Evolutionary conservation across 2,329 filamentous ascomycete species (phyloP).

Genomic region (Sordariomycetes sp.): DNA sequence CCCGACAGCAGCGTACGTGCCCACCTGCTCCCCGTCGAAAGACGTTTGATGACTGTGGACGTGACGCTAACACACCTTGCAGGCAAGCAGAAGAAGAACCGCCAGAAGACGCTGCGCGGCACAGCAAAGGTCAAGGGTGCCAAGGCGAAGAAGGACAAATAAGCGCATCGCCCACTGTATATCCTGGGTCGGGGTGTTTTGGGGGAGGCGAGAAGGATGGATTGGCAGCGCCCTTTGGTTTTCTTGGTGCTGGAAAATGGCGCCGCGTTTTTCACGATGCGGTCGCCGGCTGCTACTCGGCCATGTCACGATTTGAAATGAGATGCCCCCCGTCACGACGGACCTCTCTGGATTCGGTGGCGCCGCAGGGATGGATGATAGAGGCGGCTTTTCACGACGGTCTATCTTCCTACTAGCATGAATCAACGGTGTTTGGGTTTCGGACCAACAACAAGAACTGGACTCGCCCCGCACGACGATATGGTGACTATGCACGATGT

Average conservation of each 20-base stretch:
- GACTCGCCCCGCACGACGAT: too few species aligned
- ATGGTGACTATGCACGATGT: too few species aligned
- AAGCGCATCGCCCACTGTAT: conserved; percentile 34
- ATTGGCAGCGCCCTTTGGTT: too few species aligned
- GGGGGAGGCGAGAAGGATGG: conserved; percentile 2
- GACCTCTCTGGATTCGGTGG: conserved; percentile 5
- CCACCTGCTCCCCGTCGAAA: not conserved
- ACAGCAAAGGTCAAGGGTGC: conserved; percentile 97
- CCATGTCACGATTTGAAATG: too few species aligned
- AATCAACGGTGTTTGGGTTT: conserved; percentile 33
- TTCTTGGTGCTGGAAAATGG: conserved; percentile 1
- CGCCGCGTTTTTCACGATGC: not conserved
- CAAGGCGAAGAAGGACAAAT: conserved; percentile 90
- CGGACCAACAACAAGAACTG: too few species aligned
- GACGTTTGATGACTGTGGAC: not conserved
- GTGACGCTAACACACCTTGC: conserved; percentile 11
- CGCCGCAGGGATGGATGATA: conserved; percentile 1
- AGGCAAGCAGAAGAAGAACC: conserved; percentile 99
- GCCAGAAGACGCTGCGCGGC: conserved; percentile 95
- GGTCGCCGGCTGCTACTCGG: not conserved
- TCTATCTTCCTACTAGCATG: conserved; percentile 25
- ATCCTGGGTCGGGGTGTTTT: conserved; percentile 1
- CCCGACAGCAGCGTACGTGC: conserved; percentile 96
- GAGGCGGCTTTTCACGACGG: conserved; percentile 2
- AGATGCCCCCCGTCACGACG: too few species aligned